Conservation (phyloP, 768 basidiomycete species). For the Kwoniella sp. region DNA sequence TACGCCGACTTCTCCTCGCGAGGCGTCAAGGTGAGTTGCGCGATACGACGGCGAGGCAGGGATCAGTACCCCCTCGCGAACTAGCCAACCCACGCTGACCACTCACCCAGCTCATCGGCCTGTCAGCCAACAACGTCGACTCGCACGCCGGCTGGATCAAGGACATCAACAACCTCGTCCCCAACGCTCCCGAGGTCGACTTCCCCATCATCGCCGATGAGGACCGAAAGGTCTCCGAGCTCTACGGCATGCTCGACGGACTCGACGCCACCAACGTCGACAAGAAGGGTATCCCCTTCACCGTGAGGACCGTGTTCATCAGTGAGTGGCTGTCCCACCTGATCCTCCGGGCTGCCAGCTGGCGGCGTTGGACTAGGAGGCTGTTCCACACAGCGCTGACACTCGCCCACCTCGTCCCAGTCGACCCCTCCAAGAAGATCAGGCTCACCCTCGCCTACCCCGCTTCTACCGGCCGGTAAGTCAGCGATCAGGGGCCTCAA, state of each 20-base stretch:
- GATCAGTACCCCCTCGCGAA: no score
- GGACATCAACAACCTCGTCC: conserved; percentile 59
- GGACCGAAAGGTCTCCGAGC: conserved; percentile 70
- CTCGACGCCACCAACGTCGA: conserved; percentile 78
- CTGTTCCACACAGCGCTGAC: background rate
- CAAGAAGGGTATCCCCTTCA: conserved; percentile 70
- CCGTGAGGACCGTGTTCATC: conserved; percentile 94
- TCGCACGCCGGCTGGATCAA: conserved; percentile 83
- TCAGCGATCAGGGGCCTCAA: conserved; percentile 52
- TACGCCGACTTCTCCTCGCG: conserved; percentile 77
- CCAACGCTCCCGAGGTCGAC: conserved; percentile 63
- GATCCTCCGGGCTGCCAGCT: background rate
- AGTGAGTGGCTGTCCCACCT: conserved; percentile 46
- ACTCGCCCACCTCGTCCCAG: conserved; percentile 6
- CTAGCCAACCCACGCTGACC: no score
- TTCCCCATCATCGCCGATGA: conserved; percentile 98
- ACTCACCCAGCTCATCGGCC: conserved; percentile 52
- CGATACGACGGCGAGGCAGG: no score
- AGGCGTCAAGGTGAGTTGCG: conserved; percentile 73
- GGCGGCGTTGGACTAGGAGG: no score
- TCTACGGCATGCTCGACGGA: conserved; percentile 95
- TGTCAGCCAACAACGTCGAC: conserved; percentile 82
- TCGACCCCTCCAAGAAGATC: conserved; percentile 94
- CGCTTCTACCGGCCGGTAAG: conserved; percentile 92
- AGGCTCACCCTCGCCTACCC: conserved; percentile 87